A percentile compares a stretch with the other conserved stretches of the same genome.
Conservation (phyloP, 75 land plant genomes). For the Pseudotsuga menziesii region DNA sequence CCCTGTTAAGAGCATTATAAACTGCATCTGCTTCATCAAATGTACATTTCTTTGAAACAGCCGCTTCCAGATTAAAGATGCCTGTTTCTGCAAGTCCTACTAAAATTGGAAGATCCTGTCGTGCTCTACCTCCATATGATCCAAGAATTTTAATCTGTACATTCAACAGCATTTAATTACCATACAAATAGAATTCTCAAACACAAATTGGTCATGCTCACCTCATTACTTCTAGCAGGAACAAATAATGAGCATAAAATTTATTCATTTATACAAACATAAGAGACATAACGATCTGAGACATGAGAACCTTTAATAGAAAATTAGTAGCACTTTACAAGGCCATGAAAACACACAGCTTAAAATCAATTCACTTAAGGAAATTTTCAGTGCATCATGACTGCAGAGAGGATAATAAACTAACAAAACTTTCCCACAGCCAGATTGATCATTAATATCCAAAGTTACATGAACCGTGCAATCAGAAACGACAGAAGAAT, state of each 20-base stretch:
- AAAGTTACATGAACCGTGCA: too few relatives aligned
- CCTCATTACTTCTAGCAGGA: neutral
- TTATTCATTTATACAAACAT: neutral
- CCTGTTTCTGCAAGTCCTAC: constrained; percentile 88
- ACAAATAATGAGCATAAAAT: neutral
- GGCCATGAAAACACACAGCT: too few relatives aligned
- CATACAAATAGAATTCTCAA: neutral
- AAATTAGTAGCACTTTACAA: too few relatives aligned
- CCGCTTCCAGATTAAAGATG: constrained; percentile 50
- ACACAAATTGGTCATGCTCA: neutral
- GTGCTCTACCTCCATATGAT: constrained; percentile 94
- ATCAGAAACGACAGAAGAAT: too few relatives aligned
- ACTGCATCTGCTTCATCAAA: constrained; percentile 67
- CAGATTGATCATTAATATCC: too few relatives aligned
- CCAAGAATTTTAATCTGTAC: constrained; percentile 87
- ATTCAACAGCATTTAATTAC: neutral
- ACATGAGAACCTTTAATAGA: too few relatives aligned
- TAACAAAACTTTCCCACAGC: too few relatives aligned
- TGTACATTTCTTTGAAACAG: constrained; percentile 67
- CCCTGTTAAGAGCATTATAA: constrained; percentile 71
- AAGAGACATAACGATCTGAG: neutral
- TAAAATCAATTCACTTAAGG: too few relatives aligned
- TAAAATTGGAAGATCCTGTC: constrained; percentile 88
- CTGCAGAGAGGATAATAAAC: too few relatives aligned
- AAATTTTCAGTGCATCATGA: too few relatives aligned